Conservation (phyloP, 352 stramenopile species). For the Globisporangium alternatum region DNA sequence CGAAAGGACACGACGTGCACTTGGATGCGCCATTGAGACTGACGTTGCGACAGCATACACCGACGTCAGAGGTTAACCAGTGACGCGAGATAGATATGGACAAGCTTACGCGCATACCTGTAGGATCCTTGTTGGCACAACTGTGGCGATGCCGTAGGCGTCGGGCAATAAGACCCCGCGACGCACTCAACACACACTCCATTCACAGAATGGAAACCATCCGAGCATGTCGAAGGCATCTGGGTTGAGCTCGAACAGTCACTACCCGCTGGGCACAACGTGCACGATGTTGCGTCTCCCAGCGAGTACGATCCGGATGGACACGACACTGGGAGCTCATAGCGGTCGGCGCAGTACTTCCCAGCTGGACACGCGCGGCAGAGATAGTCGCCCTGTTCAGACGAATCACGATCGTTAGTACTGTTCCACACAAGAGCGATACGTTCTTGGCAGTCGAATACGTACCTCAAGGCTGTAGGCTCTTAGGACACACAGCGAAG, state of each 20-base stretch:
- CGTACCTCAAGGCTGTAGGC: constrained; percentile 45
- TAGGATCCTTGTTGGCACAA: constrained; percentile 37
- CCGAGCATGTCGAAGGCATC: constrained; percentile 23
- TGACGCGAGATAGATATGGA: no score
- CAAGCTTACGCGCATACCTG: constrained; percentile 16
- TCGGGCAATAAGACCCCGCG: constrained; percentile 38
- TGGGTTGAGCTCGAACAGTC: constrained; percentile 34
- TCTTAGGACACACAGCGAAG: constrained; percentile 37
- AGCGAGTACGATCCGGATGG: constrained; percentile 43
- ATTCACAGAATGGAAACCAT: constrained; percentile 31
- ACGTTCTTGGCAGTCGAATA: background rate
- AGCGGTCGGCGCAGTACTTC: constrained; percentile 31
- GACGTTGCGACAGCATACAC: constrained; percentile 6
- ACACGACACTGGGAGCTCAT: constrained; percentile 19
- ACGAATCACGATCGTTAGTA: background rate
- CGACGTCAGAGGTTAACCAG: constrained; percentile 5
- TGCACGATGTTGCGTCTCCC: constrained; percentile 32
- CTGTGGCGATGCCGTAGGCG: constrained; percentile 21
- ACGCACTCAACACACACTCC: constrained; percentile 26
- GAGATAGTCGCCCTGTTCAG: constrained; percentile 27
- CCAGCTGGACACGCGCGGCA: constrained; percentile 40
- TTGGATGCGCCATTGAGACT: constrained; percentile 27
- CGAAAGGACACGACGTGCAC: constrained; percentile 46
- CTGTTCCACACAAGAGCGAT: no score
- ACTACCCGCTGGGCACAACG: constrained; percentile 39